These are phyloP conservation scores for Trichodelitschia bisporula DNA, from an alignment of 495 filamentous ascomycete genomes.

Conservation along the genomic window DNA sequence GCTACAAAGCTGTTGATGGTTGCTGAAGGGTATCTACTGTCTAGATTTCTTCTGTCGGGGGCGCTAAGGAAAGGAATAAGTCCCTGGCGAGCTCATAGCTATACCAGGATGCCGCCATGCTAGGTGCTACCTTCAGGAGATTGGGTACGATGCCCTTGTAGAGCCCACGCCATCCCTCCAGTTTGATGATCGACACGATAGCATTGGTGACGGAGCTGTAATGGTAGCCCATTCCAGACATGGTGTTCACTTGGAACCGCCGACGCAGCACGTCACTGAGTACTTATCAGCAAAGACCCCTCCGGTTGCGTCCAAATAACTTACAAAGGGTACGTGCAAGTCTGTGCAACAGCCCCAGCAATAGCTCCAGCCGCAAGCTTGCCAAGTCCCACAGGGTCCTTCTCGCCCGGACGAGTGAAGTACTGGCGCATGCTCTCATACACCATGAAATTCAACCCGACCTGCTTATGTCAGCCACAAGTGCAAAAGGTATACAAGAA, in stretches of 20 bases:
- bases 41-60: too few relatives aligned
- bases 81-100: constrained; percentile 89
- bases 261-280: constrained; percentile 76
- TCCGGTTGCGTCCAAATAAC: too few relatives aligned
- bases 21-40: too few relatives aligned
- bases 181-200: constrained; percentile 47
- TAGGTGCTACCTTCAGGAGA: constrained; percentile 86
- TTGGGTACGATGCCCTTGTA: constrained; percentile 93
- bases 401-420: constrained; percentile 68
- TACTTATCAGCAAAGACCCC: not conserved
- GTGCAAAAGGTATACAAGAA: not conserved
- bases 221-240: constrained; percentile 95
- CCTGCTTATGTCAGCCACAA: constrained; percentile 24
- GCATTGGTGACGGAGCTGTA: constrained; percentile 77
- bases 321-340: constrained; percentile 94
- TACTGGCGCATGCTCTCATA: constrained; percentile 73
- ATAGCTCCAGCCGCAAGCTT: constrained; percentile 79
- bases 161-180: constrained; percentile 54
- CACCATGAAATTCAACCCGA: constrained; percentile 93
- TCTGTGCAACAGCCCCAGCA: constrained; percentile 89
- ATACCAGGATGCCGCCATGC: constrained; percentile 95
- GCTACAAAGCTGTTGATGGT: too few relatives aligned
- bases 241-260: constrained; percentile 95
- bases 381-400: constrained; percentile 51
- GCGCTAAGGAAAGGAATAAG: too few relatives aligned